These are phyloP conservation scores for Torrubiellomyces zombiae DNA, from an alignment of 2,329 filamentous ascomycete species.

Conservation along the genomic window DNA sequence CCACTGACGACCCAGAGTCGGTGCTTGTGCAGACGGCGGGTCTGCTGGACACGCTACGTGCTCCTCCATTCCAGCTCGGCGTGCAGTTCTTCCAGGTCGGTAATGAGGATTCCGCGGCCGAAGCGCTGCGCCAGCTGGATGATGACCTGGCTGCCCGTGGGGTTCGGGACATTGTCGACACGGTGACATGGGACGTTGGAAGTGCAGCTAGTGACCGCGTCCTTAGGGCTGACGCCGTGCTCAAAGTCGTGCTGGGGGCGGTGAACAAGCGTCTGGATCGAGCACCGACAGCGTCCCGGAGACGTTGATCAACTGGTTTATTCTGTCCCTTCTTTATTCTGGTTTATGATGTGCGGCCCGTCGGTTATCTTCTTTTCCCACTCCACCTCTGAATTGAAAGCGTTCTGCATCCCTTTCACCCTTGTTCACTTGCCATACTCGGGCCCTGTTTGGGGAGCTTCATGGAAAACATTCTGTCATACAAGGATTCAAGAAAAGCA, in stretches of 20 bases:
- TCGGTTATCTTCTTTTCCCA: background rate
- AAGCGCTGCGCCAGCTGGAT: conserved; percentile 56
- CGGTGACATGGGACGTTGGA: conserved; percentile 41
- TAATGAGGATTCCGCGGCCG: conserved; percentile 45
- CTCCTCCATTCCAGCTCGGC: conserved; percentile 67
- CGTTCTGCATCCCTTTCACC: too few relatives aligned
- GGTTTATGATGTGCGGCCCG: too few relatives aligned
- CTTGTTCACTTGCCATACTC: too few relatives aligned
- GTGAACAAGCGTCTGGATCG: conserved; percentile 38
- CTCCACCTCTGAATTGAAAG: background rate
- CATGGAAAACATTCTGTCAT: too few relatives aligned
- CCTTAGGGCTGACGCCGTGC: conserved; percentile 52
- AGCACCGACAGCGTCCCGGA: conserved; percentile 6
- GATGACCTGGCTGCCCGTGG: conserved; percentile 42
- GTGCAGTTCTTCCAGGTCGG: conserved; percentile 96
- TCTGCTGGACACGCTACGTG: conserved; percentile 52
- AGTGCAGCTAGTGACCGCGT: conserved; percentile 25
- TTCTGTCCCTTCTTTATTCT: too few relatives aligned
- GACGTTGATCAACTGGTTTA: too few relatives aligned
- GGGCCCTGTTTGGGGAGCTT: too few relatives aligned
- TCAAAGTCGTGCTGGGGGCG: conserved; percentile 70
- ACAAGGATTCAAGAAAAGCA: too few relatives aligned
- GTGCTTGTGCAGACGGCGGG: conserved; percentile 50
- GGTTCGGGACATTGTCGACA: conserved; percentile 82
- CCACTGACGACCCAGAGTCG: conserved; percentile 62